These are phyloP conservation scores for Circinella minor DNA, from an alignment of 371 early-diverging fungal genomes.

Conservation along the genomic window DNA sequence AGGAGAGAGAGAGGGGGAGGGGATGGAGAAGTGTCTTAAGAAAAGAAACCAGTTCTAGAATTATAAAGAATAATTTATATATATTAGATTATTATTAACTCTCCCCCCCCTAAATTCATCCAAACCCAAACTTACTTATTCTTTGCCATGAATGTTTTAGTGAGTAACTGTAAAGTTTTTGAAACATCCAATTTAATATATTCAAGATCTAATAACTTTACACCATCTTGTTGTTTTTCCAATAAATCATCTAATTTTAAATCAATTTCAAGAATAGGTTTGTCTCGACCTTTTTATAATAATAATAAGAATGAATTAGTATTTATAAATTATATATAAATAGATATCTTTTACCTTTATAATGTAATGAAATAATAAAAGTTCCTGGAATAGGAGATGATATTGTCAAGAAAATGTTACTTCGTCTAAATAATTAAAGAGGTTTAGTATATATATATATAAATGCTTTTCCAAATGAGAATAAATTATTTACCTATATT, in stretches of 20 bases:
- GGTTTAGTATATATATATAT: no score
- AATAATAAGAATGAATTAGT: no score
- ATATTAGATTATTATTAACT: no score
- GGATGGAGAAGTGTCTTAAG: neutral
- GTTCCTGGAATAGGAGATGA: conserved; percentile 87
- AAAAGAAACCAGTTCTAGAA: neutral
- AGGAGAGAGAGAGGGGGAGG: neutral
- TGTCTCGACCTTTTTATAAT: conserved; percentile 75
- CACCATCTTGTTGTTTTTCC: conserved; percentile 93
- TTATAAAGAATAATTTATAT: no score
- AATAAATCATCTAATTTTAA: conserved; percentile 92
- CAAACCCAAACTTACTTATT: conserved; percentile 53
- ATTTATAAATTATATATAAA: no score
- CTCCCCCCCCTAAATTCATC: no score
- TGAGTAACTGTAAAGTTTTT: conserved; percentile 45
- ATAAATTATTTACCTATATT: conserved; percentile 49
- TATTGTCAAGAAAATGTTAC: conserved; percentile 89
- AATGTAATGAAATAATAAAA: conserved; percentile 88
- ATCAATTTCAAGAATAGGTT: conserved; percentile 94
- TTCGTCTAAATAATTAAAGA: conserved; percentile 36
- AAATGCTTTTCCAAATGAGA: no score
- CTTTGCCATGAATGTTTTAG: conserved; percentile 53
- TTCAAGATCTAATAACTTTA: conserved; percentile 84
- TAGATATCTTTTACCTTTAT: conserved; percentile 66
- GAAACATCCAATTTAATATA: conserved; percentile 84